Evolutionary conservation across 192 early-diverging fungal species (phyloP), one percentile per base, ranked within the genome.

Genomic region (Backusella morwellensis): DNA sequence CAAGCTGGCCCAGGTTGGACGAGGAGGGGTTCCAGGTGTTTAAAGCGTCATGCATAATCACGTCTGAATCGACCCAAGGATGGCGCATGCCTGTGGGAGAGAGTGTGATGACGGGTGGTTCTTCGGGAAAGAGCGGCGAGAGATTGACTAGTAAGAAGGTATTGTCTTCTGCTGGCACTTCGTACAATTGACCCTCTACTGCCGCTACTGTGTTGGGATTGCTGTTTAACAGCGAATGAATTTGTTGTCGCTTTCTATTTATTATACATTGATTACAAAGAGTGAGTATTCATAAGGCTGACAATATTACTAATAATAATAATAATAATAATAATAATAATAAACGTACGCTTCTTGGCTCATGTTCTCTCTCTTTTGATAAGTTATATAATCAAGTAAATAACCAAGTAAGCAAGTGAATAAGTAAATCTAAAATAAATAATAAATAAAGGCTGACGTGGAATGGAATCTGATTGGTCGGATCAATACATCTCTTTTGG

Each of bases 31-130:
- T 81, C 29, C 84, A 83, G 59, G 59, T 59, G 2, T 84, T 72
- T 63, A 80, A 68, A 5, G 84, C 86, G 69, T 86, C 88, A 44
- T 85, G 82, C 17, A 81, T 84, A n/a, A 91, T 85, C 42, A 82
- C 77, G 17, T 82, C 75, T 3, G 75, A 67, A 44, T 88, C 84
- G 2, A 91, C 79, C 90, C 87, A 91, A 7, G 88, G 83, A 73
- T 89, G 90, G 67, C 83, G 68, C 44, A 88, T 75, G 12, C 77
- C 80, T 35, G 83, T 72, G 17, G 89, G 88, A 23, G 75, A 72
- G 17, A 90, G 79, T 4, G 86, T 85, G 66, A 89, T 82, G 54
- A 83, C 82, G 4, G 90, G 90, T 38, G 88, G 75, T 14, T 85
- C 79, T 0, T 89, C 85, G 11, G 90, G 90, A 63, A 91, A 91